Evolutionary conservation across 2,329 filamentous ascomycete species (phyloP).

Genomic region (Berkeleyomyces rouxiae): DNA sequence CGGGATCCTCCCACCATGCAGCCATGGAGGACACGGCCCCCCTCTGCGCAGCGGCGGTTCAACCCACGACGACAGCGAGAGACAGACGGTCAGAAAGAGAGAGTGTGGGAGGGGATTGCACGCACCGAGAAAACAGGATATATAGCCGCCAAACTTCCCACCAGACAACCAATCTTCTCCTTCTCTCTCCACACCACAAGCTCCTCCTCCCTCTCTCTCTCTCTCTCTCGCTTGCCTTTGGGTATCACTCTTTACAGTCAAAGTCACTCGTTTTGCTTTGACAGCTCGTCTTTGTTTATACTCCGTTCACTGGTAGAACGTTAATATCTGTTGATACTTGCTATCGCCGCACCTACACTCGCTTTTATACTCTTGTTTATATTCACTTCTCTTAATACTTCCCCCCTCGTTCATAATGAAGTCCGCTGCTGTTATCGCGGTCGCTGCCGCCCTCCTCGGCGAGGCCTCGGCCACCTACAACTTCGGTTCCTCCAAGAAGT

Average conservation of each 20-base stretch:
- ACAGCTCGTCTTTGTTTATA: constrained; percentile 14
- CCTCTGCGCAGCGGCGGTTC: background rate
- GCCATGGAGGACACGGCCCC: background rate
- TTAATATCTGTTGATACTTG: constrained; percentile 19
- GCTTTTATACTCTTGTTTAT: constrained; percentile 19
- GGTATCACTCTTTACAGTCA: constrained; percentile 11
- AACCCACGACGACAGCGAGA: background rate
- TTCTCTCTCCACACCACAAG: constrained; percentile 2
- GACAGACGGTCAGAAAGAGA: background rate
- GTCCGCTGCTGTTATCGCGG: constrained; percentile 29
- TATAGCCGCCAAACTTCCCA: constrained; percentile 9
- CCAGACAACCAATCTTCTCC: background rate
- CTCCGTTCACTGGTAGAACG: constrained; percentile 14
- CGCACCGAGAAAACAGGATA: background rate
- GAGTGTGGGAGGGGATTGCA: background rate
- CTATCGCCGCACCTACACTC: constrained; percentile 20
- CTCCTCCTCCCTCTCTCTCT: constrained; percentile 13
- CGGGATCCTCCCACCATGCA: background rate
- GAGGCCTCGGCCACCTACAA: constrained; percentile 31
- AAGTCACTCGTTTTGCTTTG: constrained; percentile 13
- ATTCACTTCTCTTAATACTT: constrained; percentile 13
- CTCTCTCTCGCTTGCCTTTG: constrained; percentile 9
- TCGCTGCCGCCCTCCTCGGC: constrained; percentile 34
- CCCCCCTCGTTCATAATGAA: constrained; percentile 28
- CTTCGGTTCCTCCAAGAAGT: constrained; percentile 27